These are phyloP conservation scores for Phytopythium sindhum DNA, from an alignment of 352 stramenopile species.

Conservation along the genomic window DNA sequence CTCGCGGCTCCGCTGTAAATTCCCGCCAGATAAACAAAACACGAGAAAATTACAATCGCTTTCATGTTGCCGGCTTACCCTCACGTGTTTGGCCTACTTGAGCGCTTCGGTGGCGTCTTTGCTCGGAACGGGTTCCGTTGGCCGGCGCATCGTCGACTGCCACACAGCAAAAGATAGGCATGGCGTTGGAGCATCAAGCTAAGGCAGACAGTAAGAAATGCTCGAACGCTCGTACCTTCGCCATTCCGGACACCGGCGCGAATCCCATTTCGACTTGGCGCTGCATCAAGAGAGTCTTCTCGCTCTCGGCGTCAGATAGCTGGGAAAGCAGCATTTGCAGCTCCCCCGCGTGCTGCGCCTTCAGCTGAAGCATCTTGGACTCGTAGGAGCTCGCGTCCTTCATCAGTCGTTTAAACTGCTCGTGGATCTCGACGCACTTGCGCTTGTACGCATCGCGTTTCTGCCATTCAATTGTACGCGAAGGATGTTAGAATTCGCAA, in stretches of 20 bases:
- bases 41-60: neutral
- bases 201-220: too few species aligned
- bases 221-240: neutral
- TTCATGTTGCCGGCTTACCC: neutral
- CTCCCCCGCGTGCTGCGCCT: conserved; percentile 51
- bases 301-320: conserved; percentile 57
- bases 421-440: conserved; percentile 79
- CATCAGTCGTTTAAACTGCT: conserved; percentile 57
- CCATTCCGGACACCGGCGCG: conserved; percentile 4
- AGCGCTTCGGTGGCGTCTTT: neutral
- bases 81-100: neutral
- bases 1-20: conserved; percentile 9
- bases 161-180: neutral
- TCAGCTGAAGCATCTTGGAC: conserved; percentile 44
- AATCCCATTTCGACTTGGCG: conserved; percentile 40
- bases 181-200: too few species aligned
- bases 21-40: conserved; percentile 6
- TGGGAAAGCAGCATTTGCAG: conserved; percentile 66
- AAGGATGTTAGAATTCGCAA: neutral
- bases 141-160: neutral
- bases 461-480: conserved; percentile 12
- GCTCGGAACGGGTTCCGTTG: neutral
- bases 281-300: conserved; percentile 66
- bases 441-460: conserved; percentile 81
- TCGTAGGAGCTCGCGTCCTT: conserved; percentile 42